Evolutionary conservation across 176 grass and related monocot species (phyloP), one percentile per base, ranked within the genome.

Genomic region (Paspalum notatum): DNA sequence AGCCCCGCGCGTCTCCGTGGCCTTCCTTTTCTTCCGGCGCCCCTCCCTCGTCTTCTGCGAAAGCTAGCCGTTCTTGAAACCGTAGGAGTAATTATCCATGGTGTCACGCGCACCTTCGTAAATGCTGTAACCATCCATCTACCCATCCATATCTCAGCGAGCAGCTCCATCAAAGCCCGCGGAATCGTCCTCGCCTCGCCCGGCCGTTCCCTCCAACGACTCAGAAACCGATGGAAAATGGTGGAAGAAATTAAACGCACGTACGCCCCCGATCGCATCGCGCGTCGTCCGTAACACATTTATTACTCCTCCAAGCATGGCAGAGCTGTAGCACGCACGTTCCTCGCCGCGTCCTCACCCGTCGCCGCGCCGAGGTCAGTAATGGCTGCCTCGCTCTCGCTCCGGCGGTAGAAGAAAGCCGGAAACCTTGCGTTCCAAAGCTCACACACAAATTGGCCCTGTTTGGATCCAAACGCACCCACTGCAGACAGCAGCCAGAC

Each of bases 281-380:
- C 37, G 5, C 25, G 26, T 59, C 12, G 74, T 74, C 86, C 27
- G 50, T 74, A 37, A 6, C 51, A 66, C 80, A 86, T 94, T 94
- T 86, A 91, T 82, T 83, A 48, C 71, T 50, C 67, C 57, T 27
- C 40, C 77, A 60, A 71, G 84, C 85, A 81, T 74, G 80, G 78
- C 26, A 51, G 70, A 66, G 32, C 67, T 27, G 44, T 42, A 67
- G 62, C 62, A 53, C 5, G 48, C 68, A 74, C 79, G 85, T 71
- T 80, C 69, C 75, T 77, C 65, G 27, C 45, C 47, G n/a, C n/a
- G n/a, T n/a, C n/a, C n/a, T n/a, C n/a, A n/a, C n/a, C n/a, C n/a
- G n/a, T n/a, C n/a, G n/a, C 25, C 5, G 27, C 58, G 24, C 58
- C 58, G 14, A 61, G 24, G 21, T 13, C 66, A 71, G 20, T 75